Conservation (phyloP, 2,329 filamentous ascomycete species). For the Claviceps arundinis region DNA sequence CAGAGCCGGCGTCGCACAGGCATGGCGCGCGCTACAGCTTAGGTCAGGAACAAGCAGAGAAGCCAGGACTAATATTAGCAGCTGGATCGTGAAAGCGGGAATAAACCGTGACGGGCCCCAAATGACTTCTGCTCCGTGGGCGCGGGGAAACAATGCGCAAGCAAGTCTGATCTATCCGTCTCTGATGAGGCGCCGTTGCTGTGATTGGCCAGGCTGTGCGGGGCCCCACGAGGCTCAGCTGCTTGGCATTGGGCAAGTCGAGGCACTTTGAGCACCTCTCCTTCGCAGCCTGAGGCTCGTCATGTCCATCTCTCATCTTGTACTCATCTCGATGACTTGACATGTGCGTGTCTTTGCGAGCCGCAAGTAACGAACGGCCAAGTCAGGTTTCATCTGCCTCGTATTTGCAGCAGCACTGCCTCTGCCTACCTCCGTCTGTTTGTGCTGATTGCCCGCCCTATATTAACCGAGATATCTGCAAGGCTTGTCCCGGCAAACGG, state of each 20-base stretch:
- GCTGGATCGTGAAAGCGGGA: background rate
- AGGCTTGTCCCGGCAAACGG: background rate
- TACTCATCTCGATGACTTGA: background rate
- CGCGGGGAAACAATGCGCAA: too few relatives aligned
- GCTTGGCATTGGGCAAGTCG: background rate
- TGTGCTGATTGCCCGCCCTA: background rate
- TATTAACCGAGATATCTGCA: background rate
- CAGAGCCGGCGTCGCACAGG: constrained; percentile 3
- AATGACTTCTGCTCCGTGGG: too few relatives aligned
- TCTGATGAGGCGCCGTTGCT: background rate
- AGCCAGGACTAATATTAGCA: background rate
- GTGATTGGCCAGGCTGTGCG: background rate
- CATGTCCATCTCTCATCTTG: background rate
- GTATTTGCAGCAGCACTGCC: background rate
- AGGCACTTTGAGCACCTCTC: too few relatives aligned
- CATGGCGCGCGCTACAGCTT: constrained; percentile 5
- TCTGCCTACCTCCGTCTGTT: background rate
- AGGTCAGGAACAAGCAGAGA: background rate
- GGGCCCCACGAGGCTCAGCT: background rate
- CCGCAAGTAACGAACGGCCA: background rate
- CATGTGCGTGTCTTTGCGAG: background rate
- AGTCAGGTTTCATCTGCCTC: background rate
- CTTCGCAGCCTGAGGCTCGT: background rate
- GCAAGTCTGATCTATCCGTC: too few relatives aligned
- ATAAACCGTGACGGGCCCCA: background rate